Evolutionary conservation across 2,329 filamentous ascomycete species (phyloP), one percentile per base, ranked within the genome.

Genomic region (Cercospora berteroae): DNA sequence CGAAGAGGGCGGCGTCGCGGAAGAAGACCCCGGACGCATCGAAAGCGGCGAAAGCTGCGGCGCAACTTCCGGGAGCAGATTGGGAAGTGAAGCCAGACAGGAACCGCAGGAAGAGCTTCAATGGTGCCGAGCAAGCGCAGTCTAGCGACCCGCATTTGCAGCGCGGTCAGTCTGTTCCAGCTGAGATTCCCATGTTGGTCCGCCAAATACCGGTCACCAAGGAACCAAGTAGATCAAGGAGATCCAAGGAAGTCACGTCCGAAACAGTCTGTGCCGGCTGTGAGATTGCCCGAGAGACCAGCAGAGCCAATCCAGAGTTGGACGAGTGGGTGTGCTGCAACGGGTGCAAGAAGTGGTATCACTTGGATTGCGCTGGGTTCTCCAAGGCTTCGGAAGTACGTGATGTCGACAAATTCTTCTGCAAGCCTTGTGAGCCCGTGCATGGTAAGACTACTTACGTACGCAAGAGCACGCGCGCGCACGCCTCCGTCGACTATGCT

Each of bases 291-390:
- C 83, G 86, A 20, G 82, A 84, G 60, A 82, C 83, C 39, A 77
- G 81, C 23, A 82, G 83, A 36, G 82, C 80, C 10, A 73, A 70
- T 33, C 74, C 74, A 25, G 86, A 87, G 63, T 81, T 83, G 67
- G 85, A 89, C 70, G 82, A 86, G 64, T 90, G 88, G 88, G 88
- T 90, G 69, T 86, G 85, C 50, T 90, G 88, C 74, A 88, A 90
- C 76, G 88, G 87, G 27, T 90, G 88, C 78, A 88, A 89, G 74
- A 83, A 83, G 65, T 90, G 88, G 88, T 89, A 87, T 74, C 88
- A 90, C 78, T 87, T 87, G 67, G 84, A 87, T 63, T 90, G 88
- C 75, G 88, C 88, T 60, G 88, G 87, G 3, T 89, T 90, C 77
- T 87, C 86, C 75, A 88, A 83, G 72, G 86, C 87, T 70, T 82